phyloP scores from a whole-genome alignment of 2,329 filamentous ascomycete genomes.

The Fusarium acutatum region DNA sequence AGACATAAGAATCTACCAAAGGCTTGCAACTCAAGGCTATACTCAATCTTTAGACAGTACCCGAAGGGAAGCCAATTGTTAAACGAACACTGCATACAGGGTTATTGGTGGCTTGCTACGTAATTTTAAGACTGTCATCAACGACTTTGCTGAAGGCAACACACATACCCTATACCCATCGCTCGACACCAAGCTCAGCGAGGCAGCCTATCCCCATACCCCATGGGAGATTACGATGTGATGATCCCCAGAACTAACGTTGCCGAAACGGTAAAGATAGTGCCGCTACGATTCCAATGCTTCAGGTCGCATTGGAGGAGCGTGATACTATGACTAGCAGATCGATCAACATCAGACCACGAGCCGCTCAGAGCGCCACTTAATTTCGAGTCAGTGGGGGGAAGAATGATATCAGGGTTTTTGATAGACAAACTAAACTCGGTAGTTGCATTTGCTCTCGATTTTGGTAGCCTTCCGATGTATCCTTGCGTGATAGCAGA shows the following conservation, averaged over 20 bases:
- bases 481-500: not conserved
- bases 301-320: not conserved
- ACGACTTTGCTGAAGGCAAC: not conserved
- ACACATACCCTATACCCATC: constrained; percentile 13
- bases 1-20: not conserved
- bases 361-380: constrained; percentile 28
- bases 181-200: not conserved
- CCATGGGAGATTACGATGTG: constrained; percentile 18
- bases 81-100: not conserved
- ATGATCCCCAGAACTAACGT: constrained; percentile 4
- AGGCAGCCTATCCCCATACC: constrained; percentile 6
- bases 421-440: not conserved
- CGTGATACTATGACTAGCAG: not conserved
- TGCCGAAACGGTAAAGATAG: not conserved
- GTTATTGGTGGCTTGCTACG: not conserved
- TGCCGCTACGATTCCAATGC: not conserved
- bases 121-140: not conserved
- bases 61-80: not conserved
- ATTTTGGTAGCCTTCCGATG: not conserved
- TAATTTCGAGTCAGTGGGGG: constrained; percentile 27
- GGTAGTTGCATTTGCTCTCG: not conserved
- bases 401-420: constrained; percentile 5
- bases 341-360: constrained; percentile 16
- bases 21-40: not conserved
- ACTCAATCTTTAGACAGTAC: no score